Evolutionary conservation across 176 grass and related monocot species (phyloP).

Genomic region (Olyra latifolia): DNA sequence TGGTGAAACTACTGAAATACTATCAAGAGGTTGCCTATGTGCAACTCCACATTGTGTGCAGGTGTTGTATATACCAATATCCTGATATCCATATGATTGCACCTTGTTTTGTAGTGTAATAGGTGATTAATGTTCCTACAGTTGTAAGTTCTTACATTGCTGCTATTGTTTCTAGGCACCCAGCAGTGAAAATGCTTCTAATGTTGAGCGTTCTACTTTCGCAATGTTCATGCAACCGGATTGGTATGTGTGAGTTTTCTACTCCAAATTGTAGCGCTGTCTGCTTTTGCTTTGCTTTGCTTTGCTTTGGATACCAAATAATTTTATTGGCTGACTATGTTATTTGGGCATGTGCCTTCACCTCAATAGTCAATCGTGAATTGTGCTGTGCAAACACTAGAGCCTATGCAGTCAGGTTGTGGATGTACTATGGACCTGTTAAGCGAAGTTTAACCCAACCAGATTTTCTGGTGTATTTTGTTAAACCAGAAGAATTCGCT

Average conservation of each 20-base stretch:
- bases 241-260: conserved; percentile 46
- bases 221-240: conserved; percentile 98
- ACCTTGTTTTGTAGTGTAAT: neutral
- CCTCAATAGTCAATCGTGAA: neutral
- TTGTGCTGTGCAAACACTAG: neutral
- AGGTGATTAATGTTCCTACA: neutral
- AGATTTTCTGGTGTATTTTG: neutral
- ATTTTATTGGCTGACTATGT: neutral
- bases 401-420: neutral
- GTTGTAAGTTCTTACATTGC: neutral
- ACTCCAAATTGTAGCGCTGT: neutral
- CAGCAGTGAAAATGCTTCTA: conserved; percentile 56
- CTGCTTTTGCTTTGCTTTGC: neutral
- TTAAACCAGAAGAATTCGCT: neutral
- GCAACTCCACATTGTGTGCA: conserved; percentile 97
- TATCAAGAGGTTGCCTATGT: conserved; percentile 74
- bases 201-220: conserved; percentile 83
- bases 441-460: neutral
- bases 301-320: neutral
- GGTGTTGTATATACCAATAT: conserved; percentile 42
- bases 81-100: neutral
- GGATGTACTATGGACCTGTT: neutral
- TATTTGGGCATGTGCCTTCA: neutral
- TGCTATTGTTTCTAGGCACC: conserved; percentile 61
- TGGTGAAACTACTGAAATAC: conserved; percentile 94